Conservation (phyloP, 352 stramenopile genomes). For the Globisporangium spiculum region DNA sequence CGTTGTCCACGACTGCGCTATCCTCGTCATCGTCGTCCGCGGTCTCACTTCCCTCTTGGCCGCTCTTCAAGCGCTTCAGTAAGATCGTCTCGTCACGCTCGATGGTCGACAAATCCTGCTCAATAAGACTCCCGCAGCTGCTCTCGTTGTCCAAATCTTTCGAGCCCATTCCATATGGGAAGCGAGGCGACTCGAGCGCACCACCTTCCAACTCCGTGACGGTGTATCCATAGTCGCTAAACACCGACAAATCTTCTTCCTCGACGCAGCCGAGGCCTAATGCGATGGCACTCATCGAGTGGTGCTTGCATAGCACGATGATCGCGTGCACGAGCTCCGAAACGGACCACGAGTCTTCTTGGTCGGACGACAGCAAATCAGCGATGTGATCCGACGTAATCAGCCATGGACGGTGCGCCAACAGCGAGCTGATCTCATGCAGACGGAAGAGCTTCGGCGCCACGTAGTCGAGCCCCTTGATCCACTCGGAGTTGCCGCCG, state of each 20-base stretch:
- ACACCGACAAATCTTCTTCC: slow-evolving; percentile 71
- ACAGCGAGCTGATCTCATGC: slow-evolving; percentile 77
- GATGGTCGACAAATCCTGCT: slow-evolving; percentile 67
- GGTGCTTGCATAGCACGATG: slow-evolving; percentile 79
- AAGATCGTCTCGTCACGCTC: slow-evolving; percentile 73
- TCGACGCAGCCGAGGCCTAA: slow-evolving; percentile 72
- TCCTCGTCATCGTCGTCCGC: slow-evolving; percentile 52
- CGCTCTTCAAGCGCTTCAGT: slow-evolving; percentile 60
- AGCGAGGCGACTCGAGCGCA: slow-evolving; percentile 14
- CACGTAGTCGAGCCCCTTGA: slow-evolving; percentile 81
- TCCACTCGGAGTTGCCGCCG: slow-evolving; percentile 72
- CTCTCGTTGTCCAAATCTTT: slow-evolving; percentile 25
- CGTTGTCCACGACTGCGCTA: slow-evolving; percentile 17
- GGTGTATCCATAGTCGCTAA: slow-evolving; percentile 55
- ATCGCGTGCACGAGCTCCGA: slow-evolving; percentile 86
- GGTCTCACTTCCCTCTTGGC: slow-evolving; percentile 60
- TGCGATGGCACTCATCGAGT: slow-evolving; percentile 81
- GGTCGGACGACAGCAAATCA: slow-evolving; percentile 62
- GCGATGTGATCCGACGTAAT: slow-evolving; percentile 72
- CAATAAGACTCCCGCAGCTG: slow-evolving; percentile 47
- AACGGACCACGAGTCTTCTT: slow-evolving; percentile 83
- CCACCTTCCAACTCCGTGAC: slow-evolving; percentile 17
- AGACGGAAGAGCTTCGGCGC: slow-evolving; percentile 80
- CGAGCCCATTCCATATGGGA: slow-evolving; percentile 21
- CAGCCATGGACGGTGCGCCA: slow-evolving; percentile 85